These are phyloP conservation scores for Tolypocladium ovalisporum DNA, from an alignment of 2,329 filamentous ascomycete species.

Conservation along the genomic window DNA sequence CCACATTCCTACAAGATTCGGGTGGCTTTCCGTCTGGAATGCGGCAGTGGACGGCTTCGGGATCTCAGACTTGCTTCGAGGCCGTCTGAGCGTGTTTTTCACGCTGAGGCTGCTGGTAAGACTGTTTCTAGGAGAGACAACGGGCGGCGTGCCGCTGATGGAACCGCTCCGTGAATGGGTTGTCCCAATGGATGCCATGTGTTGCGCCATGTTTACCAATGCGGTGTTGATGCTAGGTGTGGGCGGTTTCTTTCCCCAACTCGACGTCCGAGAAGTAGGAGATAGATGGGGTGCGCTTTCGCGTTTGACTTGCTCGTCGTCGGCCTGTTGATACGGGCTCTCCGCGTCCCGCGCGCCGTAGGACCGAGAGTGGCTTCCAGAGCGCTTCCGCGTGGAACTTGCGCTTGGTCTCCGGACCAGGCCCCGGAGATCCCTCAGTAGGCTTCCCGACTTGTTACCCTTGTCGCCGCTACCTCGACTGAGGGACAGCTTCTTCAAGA, in stretches of 20 bases:
- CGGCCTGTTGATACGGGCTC: conserved; percentile 7
- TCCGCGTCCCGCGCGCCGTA: conserved; percentile 18
- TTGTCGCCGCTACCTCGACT: conserved; percentile 28
- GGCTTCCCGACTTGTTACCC: conserved; percentile 33
- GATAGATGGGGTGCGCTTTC: conserved; percentile 34
- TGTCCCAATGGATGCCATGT: conserved; percentile 43
- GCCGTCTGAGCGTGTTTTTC: conserved; percentile 39
- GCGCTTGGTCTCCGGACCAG: conserved; percentile 40
- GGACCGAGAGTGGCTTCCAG: conserved; percentile 20
- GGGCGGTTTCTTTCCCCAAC: conserved; percentile 38
- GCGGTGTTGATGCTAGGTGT: conserved; percentile 49
- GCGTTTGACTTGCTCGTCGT: conserved; percentile 26
- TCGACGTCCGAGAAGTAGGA: conserved; percentile 38
- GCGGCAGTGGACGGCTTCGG: conserved; percentile 24
- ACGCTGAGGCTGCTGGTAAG: conserved; percentile 31
- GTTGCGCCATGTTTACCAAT: conserved; percentile 42
- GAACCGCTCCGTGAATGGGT: conserved; percentile 49
- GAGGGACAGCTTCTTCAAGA: conserved; percentile 52
- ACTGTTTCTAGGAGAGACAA: conserved; percentile 42
- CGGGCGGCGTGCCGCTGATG: conserved; percentile 38
- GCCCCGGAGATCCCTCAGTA: conserved; percentile 38
- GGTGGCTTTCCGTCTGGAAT: conserved; percentile 22
- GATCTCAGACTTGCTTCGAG: conserved; percentile 43
- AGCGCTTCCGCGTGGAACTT: conserved; percentile 33
- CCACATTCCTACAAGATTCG: conserved; percentile 38